phyloP scores from a whole-genome alignment of 768 basidiomycete species.

The Suillus discolor region DNA sequence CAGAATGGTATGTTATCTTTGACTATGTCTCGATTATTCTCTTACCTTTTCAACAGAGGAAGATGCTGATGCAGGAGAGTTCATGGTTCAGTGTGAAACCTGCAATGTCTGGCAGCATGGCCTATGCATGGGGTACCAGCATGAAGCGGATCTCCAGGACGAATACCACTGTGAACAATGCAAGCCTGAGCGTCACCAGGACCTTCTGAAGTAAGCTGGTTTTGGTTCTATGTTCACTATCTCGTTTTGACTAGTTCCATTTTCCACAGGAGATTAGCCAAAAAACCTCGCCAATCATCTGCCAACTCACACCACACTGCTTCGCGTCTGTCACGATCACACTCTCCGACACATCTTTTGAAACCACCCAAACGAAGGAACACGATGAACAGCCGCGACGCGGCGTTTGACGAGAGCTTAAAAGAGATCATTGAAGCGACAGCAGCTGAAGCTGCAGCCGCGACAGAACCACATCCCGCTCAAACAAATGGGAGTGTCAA shows the following conservation, averaged over 20 bases:
- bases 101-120: conserved; percentile 99
- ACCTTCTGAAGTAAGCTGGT: conserved; percentile 74
- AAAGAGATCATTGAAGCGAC: conserved; percentile 77
- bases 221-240: conserved; percentile 16
- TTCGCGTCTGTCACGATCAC: conserved; percentile 72
- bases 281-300: conserved; percentile 65
- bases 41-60: conserved; percentile 54
- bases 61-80: conserved; percentile 84
- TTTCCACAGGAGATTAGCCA: conserved; percentile 58
- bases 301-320: conserved; percentile 60
- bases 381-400: conserved; percentile 98
- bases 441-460: conserved; percentile 67
- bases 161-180: conserved; percentile 96
- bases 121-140: conserved; percentile 90
- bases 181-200: conserved; percentile 80
- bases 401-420: conserved; percentile 87
- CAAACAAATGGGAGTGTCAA: conserved; percentile 40
- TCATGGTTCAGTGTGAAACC: conserved; percentile 97
- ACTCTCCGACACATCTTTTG: conserved; percentile 62
- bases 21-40: conserved; percentile 10
- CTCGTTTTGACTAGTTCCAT: conserved; percentile 19
- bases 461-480: conserved; percentile 42
- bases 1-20: conserved; percentile 60
- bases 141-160: conserved; percentile 69
- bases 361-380: conserved; percentile 85